These are phyloP conservation scores for Chrysanthemum lavandulifolium DNA, from an alignment of 129 eudicot genomes.

Conservation along the genomic window DNA sequence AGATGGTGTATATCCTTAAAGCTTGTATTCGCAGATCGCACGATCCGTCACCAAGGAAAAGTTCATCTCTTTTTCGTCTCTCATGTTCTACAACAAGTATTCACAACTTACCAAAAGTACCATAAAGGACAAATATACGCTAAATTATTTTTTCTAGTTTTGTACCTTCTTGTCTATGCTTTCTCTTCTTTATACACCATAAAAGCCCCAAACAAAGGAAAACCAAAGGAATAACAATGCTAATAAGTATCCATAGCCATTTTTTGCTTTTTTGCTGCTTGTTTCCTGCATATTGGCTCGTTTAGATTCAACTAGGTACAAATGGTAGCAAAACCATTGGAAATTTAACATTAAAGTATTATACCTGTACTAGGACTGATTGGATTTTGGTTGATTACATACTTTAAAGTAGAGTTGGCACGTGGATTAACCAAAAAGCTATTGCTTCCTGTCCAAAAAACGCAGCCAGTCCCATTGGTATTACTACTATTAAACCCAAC, in stretches of 20 bases:
- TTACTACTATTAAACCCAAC: conserved; percentile 27
- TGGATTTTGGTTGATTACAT: conserved; percentile 23
- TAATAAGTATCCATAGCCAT: conserved; percentile 17
- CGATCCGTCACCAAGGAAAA: too few species aligned
- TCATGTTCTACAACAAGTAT: conserved; percentile 19
- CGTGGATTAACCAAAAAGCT: conserved; percentile 1
- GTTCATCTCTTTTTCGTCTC: conserved; percentile 21
- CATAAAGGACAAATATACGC: too few species aligned
- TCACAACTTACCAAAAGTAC: too few species aligned
- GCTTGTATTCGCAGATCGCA: too few species aligned
- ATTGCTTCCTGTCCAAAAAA: conserved; percentile 18
- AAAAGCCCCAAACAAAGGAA: too few species aligned
- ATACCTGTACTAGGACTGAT: conserved; percentile 9
- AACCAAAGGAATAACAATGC: neutral
- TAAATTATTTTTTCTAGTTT: neutral
- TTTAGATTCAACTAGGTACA: neutral
- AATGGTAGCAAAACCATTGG: neutral
- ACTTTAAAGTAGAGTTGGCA: neutral
- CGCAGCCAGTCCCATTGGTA: conserved; percentile 27
- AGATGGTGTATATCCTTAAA: conserved; percentile 21
- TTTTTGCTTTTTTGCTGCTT: neutral
- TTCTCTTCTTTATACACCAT: too few species aligned
- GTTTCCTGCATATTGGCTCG: conserved; percentile 1
- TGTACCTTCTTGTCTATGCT: conserved; percentile 30
- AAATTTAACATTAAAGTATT: neutral